Base-by-base conservation (phyloP, 2,329 filamentous ascomycete genomes). In the Chrysosporium keratinophilum region DNA sequence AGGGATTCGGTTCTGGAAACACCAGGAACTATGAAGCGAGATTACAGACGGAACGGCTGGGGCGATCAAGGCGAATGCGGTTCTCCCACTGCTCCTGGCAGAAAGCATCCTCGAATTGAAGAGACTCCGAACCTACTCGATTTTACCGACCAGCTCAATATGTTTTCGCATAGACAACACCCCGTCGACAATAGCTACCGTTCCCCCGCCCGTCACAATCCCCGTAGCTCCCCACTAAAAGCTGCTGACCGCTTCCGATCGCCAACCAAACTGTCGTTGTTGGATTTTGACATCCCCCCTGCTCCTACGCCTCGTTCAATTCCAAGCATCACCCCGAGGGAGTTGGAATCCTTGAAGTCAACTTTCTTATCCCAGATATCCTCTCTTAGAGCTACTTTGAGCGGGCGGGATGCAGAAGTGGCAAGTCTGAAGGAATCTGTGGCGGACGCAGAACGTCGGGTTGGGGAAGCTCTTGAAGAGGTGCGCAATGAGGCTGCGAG, bases 211-310 rank as follows among this genome's bases (percentile, higher is more conserved):
- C 69, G 67, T 49, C 67, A 69, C 44, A 60, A 58, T 5, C 34
- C 20, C n/a, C 57, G 58, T 19, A 33, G 20, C n/a, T 76, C 75
- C n/a, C 74, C 75, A 1, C 62, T 68, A 52, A 72, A 73, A 55
- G 62, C 64, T 52, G 62, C 64, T 3, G 65, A 70, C 33, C 63
- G 65, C 5, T 64, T 66, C 47, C 63, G 67, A 15, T 67, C 69
- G 3, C 69, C 70, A 3, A 69, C 68, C 44, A 82, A 87, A 60
- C 76, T 82, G 34, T 87, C 85, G 63, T 78, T 93, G 42, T 80
- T 94, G 45, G 88, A 95, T 69, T 93, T 94, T 65, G 93, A 97
- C 63, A 85, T 97, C 9, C 89, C 90, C n/a, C 88, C 91, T 0
- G 83, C 89, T 61, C 89, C 91, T 1, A 97, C 93, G 0, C 93